Base-by-base conservation (phyloP, 805 yeast species). In the Wickerhamomyces alni region DNA sequence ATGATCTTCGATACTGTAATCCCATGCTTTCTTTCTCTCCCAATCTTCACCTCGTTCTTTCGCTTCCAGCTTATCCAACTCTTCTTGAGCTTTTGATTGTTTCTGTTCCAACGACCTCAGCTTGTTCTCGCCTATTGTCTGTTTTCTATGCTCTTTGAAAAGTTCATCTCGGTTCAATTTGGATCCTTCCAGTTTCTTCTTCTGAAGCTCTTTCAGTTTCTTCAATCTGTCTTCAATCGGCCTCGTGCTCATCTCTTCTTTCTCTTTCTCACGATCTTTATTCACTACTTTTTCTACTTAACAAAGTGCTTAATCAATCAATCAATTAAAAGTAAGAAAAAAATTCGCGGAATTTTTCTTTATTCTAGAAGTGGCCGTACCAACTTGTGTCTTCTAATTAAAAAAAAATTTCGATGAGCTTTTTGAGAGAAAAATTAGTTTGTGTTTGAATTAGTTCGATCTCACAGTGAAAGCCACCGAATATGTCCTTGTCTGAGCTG, bases 1-100 rank as follows among this genome's bases (percentile, higher is more conserved):
- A 40, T 77, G 69, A 38, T 84, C 85, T 38, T 77, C 83, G 5
- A 81, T 70, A 0, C 84, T 71, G 60, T 76, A 75, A 40, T 74
- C 74, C 72, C 74, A 65, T 36, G 69, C 74, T 38, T 68, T 63
- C 39, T 60, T 53, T 19, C 76, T 59, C 30, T 68, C 73, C 36
- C 51, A 59, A 38, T 66, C 67, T 30, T 63, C 67, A 1, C 72
- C 74, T 11, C 50, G 51, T 11, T 62, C 66, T 26, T 53, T 37
- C 0, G 39, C 24, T 19, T 48, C 51, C 0, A 45, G 19, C 45
- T 59, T 58, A 3, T 66, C 67, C 3, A 63, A 50, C 41, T 68
- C 72, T 10, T 59, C 57, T 32, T 63, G 59, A 3, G 70, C 75
- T 19, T 54, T 54, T 13, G 53, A 61, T 38, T 61, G 58, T 29